Conservation (phyloP, 2,329 filamentous ascomycete genomes). For the Chrysoporthe cubensis region DNA sequence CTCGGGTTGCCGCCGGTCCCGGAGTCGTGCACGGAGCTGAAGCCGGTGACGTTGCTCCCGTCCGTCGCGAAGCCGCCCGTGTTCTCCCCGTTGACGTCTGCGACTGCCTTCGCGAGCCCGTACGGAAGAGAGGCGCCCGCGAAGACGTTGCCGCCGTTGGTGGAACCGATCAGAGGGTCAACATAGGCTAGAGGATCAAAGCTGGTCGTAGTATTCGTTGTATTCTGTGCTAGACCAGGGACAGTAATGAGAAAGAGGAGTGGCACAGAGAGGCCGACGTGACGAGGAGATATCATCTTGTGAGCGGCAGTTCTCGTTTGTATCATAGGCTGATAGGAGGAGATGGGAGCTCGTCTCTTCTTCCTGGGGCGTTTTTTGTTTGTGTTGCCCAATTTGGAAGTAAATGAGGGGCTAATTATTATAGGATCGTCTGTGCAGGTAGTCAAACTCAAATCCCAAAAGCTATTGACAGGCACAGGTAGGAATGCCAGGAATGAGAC, state of each 20-base stretch:
- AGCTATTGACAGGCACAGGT: background rate
- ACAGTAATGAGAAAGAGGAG: background rate
- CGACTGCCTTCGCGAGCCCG: conserved; percentile 60
- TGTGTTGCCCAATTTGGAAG: background rate
- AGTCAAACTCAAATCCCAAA: background rate
- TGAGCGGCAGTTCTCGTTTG: background rate
- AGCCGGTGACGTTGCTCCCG: conserved; percentile 53
- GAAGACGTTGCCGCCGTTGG: conserved; percentile 61
- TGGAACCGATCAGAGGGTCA: conserved; percentile 59
- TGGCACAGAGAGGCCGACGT: background rate
- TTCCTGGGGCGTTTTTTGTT: background rate
- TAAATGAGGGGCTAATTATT: background rate
- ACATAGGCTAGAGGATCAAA: conserved; percentile 35
- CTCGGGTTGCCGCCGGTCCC: conserved; percentile 50
- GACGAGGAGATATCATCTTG: background rate
- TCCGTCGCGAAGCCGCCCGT: conserved; percentile 52
- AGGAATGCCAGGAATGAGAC: background rate
- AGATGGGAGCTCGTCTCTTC: background rate
- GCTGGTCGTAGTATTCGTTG: conserved; percentile 6
- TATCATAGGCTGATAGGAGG: background rate
- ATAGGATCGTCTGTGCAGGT: background rate
- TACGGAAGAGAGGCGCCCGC: conserved; percentile 59
- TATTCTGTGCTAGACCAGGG: conserved; percentile 4
- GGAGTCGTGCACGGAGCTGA: conserved; percentile 51
- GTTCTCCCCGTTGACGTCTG: conserved; percentile 53